A percentile compares a stretch with the other conserved stretches of the same genome.
These are phyloP conservation scores for Alternaria brassicicola DNA, from an alignment of 2,329 filamentous ascomycete species.

Conservation along the genomic window DNA sequence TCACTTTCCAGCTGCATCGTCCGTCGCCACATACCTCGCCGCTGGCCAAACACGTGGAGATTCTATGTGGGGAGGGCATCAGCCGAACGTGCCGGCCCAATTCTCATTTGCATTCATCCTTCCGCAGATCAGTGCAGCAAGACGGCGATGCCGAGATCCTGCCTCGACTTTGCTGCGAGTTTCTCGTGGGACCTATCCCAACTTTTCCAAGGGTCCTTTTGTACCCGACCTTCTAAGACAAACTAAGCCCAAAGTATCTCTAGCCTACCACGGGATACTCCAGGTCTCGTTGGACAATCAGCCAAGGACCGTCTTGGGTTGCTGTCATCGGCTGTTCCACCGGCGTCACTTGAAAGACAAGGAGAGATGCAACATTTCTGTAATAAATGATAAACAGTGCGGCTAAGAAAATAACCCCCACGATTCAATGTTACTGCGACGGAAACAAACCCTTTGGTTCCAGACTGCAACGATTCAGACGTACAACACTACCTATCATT, in stretches of 20 bases:
- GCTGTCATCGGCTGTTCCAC: neutral
- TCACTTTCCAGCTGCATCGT: neutral
- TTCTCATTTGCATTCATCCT: conserved; percentile 14
- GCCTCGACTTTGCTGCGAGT: conserved; percentile 1
- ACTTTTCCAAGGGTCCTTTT: neutral
- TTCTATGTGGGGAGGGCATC: conserved; percentile 25
- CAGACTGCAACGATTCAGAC: no score
- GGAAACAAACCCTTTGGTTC: no score
- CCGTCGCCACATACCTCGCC: neutral
- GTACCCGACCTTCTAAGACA: neutral
- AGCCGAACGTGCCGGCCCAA: conserved; percentile 26
- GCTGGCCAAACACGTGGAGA: conserved; percentile 27
- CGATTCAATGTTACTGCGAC: no score
- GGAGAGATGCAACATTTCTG: neutral
- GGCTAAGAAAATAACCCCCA: no score
- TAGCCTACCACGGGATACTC: conserved; percentile 1
- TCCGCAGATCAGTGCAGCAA: conserved; percentile 21
- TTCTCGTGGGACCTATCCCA: neutral
- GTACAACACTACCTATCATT: no score
- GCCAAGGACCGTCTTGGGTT: neutral
- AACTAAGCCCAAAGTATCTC: neutral
- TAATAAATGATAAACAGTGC: neutral
- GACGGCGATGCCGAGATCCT: neutral
- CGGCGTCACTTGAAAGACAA: neutral
- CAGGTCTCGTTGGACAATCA: neutral